Evolutionary conservation across 148 eudicot species (phyloP).

Genomic region (Cornus florida): DNA sequence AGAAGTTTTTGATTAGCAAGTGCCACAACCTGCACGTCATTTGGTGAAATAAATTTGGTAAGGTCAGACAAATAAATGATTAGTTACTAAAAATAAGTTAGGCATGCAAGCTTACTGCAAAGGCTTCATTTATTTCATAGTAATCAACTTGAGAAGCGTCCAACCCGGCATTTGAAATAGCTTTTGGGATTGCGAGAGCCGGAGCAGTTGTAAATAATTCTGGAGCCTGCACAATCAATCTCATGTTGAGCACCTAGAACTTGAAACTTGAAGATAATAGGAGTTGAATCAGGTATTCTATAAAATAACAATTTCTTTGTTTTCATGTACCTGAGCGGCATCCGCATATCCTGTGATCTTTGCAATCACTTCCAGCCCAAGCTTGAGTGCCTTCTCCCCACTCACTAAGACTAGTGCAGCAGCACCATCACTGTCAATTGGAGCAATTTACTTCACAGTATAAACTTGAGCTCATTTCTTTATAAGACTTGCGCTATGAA

Average conservation of each 20-base stretch:
- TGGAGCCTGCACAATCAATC: slow-evolving; percentile 55
- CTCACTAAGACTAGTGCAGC: slow-evolving; percentile 96
- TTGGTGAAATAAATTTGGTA: slow-evolving; percentile 3
- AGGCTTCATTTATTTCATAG: slow-evolving; percentile 97
- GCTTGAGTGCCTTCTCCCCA: slow-evolving; percentile 83
- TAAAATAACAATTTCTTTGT: not conserved
- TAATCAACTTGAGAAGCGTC: slow-evolving; percentile 83
- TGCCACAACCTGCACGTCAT: slow-evolving; percentile 73
- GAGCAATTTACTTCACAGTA: slow-evolving; percentile 11
- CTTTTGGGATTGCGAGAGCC: slow-evolving; percentile 92
- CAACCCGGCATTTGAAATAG: slow-evolving; percentile 83
- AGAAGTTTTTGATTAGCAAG: slow-evolving; percentile 87
- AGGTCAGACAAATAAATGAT: not conserved
- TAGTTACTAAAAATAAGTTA: slow-evolving; percentile 4
- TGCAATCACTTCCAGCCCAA: slow-evolving; percentile 82
- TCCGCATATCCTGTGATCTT: slow-evolving; percentile 92
- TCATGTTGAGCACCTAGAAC: slow-evolving; percentile 11
- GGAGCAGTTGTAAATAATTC: slow-evolving; percentile 94
- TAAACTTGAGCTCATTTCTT: not conserved
- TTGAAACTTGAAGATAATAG: slow-evolving; percentile 5
- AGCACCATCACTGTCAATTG: slow-evolving; percentile 84
- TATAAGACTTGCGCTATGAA: slow-evolving; percentile 4
- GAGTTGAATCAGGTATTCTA: not conserved
- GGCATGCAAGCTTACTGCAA: slow-evolving; percentile 55
- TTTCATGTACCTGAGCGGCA: slow-evolving; percentile 78